These are phyloP conservation scores for Zymoseptoria crescenta DNA, from an alignment of 2,329 filamentous ascomycete species.

Conservation along the genomic window DNA sequence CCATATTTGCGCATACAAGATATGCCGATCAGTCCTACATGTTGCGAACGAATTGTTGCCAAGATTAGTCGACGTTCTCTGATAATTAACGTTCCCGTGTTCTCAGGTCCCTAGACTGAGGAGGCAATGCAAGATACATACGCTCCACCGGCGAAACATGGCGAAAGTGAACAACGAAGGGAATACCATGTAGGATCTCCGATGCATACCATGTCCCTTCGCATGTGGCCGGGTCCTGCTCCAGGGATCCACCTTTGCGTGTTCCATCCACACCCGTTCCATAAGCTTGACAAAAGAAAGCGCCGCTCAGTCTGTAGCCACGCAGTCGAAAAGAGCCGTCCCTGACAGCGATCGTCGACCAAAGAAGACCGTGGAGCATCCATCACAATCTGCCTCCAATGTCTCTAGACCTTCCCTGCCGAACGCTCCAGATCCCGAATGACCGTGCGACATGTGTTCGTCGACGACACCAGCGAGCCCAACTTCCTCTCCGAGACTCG, in stretches of 20 bases:
- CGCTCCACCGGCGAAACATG: too few relatives aligned
- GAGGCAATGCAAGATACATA: too few relatives aligned
- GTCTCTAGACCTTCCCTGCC: background rate
- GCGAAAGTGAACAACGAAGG: too few relatives aligned
- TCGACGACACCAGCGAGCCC: background rate
- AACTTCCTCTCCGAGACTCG: background rate
- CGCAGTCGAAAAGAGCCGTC: too few relatives aligned
- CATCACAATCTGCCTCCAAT: background rate
- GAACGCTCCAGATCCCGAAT: background rate
- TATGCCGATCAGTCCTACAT: background rate
- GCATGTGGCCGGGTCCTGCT: too few relatives aligned
- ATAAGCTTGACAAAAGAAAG: background rate
- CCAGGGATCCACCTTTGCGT: too few relatives aligned
- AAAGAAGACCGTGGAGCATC: background rate
- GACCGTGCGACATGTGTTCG: background rate
- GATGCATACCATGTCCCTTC: too few relatives aligned
- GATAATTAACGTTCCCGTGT: too few relatives aligned
- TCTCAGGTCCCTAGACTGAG: too few relatives aligned
- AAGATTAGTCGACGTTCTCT: too few relatives aligned
- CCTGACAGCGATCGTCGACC: background rate
- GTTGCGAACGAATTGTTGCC: too few relatives aligned
- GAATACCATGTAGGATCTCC: too few relatives aligned
- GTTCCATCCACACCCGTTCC: background rate
- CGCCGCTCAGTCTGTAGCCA: background rate
- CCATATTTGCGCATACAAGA: background rate